Evolutionary conservation across 2,329 filamentous ascomycete species (phyloP).

Genomic region (Claviceps sp.): DNA sequence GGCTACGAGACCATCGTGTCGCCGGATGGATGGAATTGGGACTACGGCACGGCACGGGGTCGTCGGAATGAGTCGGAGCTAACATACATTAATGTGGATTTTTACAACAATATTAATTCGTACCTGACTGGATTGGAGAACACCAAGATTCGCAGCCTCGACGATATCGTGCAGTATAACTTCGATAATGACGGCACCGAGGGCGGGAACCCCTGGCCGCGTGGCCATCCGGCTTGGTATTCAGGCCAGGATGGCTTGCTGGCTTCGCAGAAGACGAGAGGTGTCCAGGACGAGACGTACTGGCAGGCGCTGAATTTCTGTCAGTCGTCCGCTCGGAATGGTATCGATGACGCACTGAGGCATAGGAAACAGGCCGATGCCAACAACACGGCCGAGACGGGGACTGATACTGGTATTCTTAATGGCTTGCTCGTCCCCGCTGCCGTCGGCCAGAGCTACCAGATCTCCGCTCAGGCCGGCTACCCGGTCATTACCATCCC

Average conservation of each 20-base stretch:
- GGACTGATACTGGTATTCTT: conserved; percentile 19
- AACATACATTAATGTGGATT: conserved; percentile 58
- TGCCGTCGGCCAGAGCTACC: conserved; percentile 52
- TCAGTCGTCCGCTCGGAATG: conserved; percentile 44
- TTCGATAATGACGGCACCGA: conserved; percentile 50
- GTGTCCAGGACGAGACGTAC: conserved; percentile 51
- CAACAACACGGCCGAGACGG: conserved; percentile 22
- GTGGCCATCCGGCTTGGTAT: conserved; percentile 45
- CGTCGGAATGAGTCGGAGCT: conserved; percentile 62
- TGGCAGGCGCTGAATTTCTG: conserved; percentile 52
- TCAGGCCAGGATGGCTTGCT: conserved; percentile 62
- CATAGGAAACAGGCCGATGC: neutral
- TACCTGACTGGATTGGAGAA: conserved; percentile 53
- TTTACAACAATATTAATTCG: conserved; percentile 46
- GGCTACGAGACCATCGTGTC: conserved; percentile 48
- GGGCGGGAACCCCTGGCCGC: conserved; percentile 46
- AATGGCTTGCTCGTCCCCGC: conserved; percentile 55
- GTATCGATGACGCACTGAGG: conserved; percentile 54
- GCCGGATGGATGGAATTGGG: conserved; percentile 62
- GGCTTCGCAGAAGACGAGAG: conserved; percentile 46
- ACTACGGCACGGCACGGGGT: conserved; percentile 48
- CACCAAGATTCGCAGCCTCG: conserved; percentile 43
- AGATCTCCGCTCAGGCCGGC: conserved; percentile 62
- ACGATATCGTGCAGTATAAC: conserved; percentile 55
- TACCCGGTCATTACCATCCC: conserved; percentile 63